phyloP scores from a whole-genome alignment of 768 basidiomycete species.

The Chiua virens region DNA sequence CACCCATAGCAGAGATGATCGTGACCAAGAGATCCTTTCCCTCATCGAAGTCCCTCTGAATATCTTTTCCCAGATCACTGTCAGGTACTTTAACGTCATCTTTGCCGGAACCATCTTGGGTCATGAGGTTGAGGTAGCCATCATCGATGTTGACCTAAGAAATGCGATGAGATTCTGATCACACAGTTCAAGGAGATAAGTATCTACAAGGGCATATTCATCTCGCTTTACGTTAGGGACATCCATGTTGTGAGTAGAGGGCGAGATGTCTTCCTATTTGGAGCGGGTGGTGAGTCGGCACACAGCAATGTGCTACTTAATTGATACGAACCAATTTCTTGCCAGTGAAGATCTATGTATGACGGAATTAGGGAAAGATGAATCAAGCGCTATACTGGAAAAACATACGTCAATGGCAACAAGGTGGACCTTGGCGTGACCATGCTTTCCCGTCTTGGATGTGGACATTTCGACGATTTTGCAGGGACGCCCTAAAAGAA shows the following conservation, averaged over 20 bases:
- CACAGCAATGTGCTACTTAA: neutral
- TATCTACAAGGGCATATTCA: slow-evolving; percentile 85
- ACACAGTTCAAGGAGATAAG: slow-evolving; percentile 3
- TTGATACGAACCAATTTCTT: slow-evolving; percentile 80
- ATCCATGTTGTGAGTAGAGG: slow-evolving; percentile 99
- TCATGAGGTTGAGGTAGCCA: slow-evolving; percentile 94
- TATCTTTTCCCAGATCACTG: slow-evolving; percentile 71
- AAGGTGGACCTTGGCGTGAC: slow-evolving; percentile 99
- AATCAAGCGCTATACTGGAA: neutral
- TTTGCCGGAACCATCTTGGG: slow-evolving; percentile 72
- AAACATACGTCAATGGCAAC: slow-evolving; percentile 90
- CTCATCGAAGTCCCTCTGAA: slow-evolving; percentile 68
- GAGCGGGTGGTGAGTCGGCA: slow-evolving; percentile 4
- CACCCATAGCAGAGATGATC: slow-evolving; percentile 85
- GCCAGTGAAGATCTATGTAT: slow-evolving; percentile 88
- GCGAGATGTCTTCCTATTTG: slow-evolving; percentile 84
- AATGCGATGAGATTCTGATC: slow-evolving; percentile 1
- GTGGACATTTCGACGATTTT: slow-evolving; percentile 99
- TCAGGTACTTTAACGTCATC: slow-evolving; percentile 97
- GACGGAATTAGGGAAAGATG: slow-evolving; percentile 1
- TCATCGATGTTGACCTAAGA: slow-evolving; percentile 85
- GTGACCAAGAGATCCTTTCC: slow-evolving; percentile 90
- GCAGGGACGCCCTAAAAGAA: slow-evolving; percentile 76
- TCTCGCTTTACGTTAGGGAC: slow-evolving; percentile 90
- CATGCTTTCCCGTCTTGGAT: slow-evolving; percentile 99